These are phyloP conservation scores for Nemania serpens DNA, from an alignment of 2,329 filamentous ascomycete species.

Conservation along the genomic window DNA sequence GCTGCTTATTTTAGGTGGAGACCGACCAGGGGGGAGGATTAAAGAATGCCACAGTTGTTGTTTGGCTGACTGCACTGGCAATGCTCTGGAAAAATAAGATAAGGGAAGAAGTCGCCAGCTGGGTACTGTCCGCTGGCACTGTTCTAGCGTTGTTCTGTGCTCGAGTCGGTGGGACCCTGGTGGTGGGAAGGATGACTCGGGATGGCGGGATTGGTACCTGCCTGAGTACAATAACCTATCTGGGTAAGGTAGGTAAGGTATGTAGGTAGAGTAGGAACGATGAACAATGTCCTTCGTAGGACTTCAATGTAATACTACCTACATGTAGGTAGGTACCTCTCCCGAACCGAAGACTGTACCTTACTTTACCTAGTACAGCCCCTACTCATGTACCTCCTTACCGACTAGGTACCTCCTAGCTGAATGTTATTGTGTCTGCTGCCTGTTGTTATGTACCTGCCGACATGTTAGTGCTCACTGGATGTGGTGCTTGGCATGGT, in stretches of 20 bases:
- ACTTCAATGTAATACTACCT: no score
- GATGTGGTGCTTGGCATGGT: background rate
- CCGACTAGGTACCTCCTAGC: background rate
- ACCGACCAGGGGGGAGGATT: conserved; percentile 1
- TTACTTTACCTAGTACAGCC: no score
- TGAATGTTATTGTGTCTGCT: background rate
- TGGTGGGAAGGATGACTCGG: conserved; percentile 12
- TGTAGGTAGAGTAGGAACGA: background rate
- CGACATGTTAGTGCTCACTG: background rate
- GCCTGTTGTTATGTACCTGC: no score
- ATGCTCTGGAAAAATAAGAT: no score
- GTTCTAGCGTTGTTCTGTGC: background rate
- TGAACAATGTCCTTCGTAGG: no score
- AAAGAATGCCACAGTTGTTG: conserved; percentile 22
- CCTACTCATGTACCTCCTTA: no score
- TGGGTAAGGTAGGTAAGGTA: no score
- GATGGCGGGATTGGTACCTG: background rate
- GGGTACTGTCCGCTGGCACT: background rate
- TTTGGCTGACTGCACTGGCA: no score
- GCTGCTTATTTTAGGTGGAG: conserved; percentile 16
- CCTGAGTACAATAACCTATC: no score
- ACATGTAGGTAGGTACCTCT: no score
- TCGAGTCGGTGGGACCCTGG: background rate
- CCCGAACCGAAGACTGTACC: no score
- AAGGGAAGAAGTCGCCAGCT: conserved; percentile 12